Base-by-base conservation (phyloP, 257 asterid genomes). In the Scutellaria baicalensis region DNA sequence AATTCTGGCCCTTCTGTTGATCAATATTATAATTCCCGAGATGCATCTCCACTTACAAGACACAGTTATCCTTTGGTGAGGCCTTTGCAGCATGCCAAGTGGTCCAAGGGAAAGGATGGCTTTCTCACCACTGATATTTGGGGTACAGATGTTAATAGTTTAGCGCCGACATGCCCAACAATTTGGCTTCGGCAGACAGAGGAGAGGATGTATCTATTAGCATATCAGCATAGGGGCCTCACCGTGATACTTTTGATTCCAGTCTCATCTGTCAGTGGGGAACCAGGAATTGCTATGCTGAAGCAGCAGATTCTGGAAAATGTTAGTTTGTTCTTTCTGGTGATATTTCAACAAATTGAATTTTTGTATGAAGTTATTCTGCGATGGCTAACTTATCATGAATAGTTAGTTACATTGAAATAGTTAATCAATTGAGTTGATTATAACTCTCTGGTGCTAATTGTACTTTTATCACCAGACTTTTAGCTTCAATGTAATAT, bases 81-180 rank as follows among this genome's bases (percentile, higher is more conserved):
- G 88, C 97, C 99, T 57, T 85, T 89, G 82, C 96, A 94, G 75
- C 79, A 75, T 79, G 87, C 80, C 55, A 85, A 88, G 80, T 94
- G 99, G 99, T 88, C 93, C 43, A 91, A 86, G 76, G 95, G 88
- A 64, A 89, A 91, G 81, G 93, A 86, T 27, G 96, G 96, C 31
- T 91, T 94, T 77, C 97, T 94, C 72, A 82, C 78, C 61, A 84
- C 96, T n/a, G 87, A 94, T 81, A 79, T 78, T 64, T 94, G 97
- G 99, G 97, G 97, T 70, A 74, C 85, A 75, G 92, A 84, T 36
- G 87, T 63, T 73, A 91, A 88, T 64, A 69, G 83, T 76, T 79
- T 71, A 58, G 52, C 75, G 76, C 87, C 81, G 69, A 71, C 77
- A 13, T 70, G 81, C 80, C 97, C 97, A 57, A 85, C 87, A 20